Evolutionary conservation across 352 stramenopile genomes (phyloP).

Genomic region (Globisporangium yorkense): DNA sequence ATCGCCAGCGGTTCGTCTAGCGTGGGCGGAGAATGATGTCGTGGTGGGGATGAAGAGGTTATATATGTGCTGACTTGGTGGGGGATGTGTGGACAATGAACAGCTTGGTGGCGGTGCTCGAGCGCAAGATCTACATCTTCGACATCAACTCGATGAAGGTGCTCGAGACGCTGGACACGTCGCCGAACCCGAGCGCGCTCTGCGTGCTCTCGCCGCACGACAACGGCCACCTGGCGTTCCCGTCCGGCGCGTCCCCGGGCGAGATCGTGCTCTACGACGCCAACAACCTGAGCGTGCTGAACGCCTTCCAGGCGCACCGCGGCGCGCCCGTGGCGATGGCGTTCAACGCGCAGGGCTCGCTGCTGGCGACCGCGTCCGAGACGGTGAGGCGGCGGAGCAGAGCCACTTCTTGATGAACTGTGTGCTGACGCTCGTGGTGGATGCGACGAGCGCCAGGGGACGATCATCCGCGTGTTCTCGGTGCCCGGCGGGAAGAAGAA

Average conservation of each 20-base stretch:
- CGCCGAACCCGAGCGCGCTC: slow-evolving; percentile 78
- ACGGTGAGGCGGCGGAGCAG: slow-evolving; percentile 33
- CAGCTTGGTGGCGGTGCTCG: slow-evolving; percentile 78
- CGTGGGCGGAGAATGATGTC: not conserved
- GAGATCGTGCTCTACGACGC: slow-evolving; percentile 92
- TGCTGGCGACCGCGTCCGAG: slow-evolving; percentile 89
- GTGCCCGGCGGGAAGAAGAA: slow-evolving; percentile 88
- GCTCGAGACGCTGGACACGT: slow-evolving; percentile 88
- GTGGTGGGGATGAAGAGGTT: not conserved
- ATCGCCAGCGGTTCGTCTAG: slow-evolving; percentile 67
- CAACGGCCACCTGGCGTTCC: slow-evolving; percentile 83
- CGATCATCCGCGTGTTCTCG: slow-evolving; percentile 96
- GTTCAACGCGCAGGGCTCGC: slow-evolving; percentile 81
- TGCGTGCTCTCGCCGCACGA: slow-evolving; percentile 84
- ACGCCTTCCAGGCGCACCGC: slow-evolving; percentile 87
- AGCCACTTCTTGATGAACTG: no score
- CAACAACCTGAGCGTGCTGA: slow-evolving; percentile 89
- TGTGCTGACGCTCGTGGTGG: no score
- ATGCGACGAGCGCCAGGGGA: slow-evolving; percentile 62
- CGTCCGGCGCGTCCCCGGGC: slow-evolving; percentile 67
- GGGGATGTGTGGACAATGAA: not conserved
- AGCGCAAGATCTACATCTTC: slow-evolving; percentile 91
- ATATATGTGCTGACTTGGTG: not conserved
- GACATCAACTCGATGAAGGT: slow-evolving; percentile 94
- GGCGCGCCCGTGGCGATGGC: slow-evolving; percentile 84